A percentile compares a stretch with the other conserved stretches of the same genome.
Evolutionary conservation across 176 grass and related monocot genomes (phyloP).

Genomic region (Bothriochloa decipiens): DNA sequence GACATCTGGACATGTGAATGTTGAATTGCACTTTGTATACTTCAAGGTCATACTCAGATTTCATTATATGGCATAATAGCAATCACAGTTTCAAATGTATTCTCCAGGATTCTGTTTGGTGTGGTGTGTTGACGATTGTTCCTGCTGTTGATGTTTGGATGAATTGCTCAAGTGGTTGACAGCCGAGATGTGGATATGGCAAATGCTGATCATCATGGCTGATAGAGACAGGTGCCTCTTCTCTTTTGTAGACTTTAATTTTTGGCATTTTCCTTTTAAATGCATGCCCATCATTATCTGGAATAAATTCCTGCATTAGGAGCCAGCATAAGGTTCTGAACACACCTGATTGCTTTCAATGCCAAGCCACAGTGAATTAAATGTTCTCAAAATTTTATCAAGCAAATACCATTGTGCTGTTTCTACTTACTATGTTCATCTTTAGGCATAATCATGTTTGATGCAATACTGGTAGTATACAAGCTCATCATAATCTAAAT

Average conservation of each 20-base stretch:
- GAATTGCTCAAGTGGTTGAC: constrained; percentile 54
- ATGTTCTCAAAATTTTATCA: constrained; percentile 51
- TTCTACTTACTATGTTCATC: constrained; percentile 29
- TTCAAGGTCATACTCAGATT: constrained; percentile 32
- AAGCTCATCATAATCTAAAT: constrained; percentile 25
- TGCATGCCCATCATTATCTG: constrained; percentile 53
- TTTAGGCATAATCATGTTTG: constrained; percentile 18
- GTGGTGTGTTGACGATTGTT: constrained; percentile 35
- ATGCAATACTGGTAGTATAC: constrained; percentile 33
- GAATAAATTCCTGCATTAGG: constrained; percentile 67
- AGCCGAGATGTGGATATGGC: constrained; percentile 55
- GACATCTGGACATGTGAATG: constrained; percentile 15
- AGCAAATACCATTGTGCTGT: constrained; percentile 33
- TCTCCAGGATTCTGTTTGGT: constrained; percentile 41
- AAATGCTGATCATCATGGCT: constrained; percentile 40
- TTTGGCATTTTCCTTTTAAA: constrained; percentile 62
- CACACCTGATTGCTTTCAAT: constrained; percentile 60
- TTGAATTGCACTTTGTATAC: constrained; percentile 14
- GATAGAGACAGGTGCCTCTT: constrained; percentile 52
- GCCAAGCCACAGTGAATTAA: constrained; percentile 48
- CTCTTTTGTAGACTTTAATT: constrained; percentile 52
- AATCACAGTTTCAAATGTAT: constrained; percentile 25
- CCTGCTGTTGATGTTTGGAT: constrained; percentile 49
- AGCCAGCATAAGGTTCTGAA: constrained; percentile 67
- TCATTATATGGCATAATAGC: constrained; percentile 21